These are phyloP conservation scores for Lactarius evosmus DNA, from an alignment of 768 basidiomycete genomes.

Conservation along the genomic window DNA sequence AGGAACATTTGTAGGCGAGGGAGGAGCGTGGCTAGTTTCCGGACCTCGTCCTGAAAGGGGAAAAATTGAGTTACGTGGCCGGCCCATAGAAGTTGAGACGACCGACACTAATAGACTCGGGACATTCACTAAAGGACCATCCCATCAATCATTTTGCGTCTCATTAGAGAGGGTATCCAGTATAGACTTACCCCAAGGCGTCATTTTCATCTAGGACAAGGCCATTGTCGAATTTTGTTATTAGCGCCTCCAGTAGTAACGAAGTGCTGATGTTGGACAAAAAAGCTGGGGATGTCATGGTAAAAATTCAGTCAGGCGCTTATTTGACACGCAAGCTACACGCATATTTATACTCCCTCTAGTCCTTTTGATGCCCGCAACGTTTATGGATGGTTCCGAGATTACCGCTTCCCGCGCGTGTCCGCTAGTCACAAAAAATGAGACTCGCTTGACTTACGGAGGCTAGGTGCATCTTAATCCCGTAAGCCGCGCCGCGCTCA, in stretches of 20 bases:
- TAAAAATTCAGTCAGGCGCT: conserved; percentile 16
- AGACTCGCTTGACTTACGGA: conserved; percentile 22
- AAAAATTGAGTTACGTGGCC: conserved; percentile 1
- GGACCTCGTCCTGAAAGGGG: conserved; percentile 20
- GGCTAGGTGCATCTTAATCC: conserved; percentile 17
- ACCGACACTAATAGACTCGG: conserved; percentile 15
- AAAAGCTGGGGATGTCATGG: conserved; percentile 23
- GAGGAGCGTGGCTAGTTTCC: conserved; percentile 22
- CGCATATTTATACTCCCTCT: conserved; percentile 23
- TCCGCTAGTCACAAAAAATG: conserved; percentile 14
- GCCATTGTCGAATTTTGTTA: conserved; percentile 21
- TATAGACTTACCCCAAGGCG: conserved; percentile 14
- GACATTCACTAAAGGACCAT: neutral
- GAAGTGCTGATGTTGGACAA: conserved; percentile 20
- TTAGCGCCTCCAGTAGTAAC: conserved; percentile 19
- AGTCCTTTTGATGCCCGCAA: conserved; percentile 12
- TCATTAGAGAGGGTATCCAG: neutral
- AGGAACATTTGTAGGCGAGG: conserved; percentile 24
- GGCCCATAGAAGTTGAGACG: neutral
- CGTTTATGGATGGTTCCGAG: conserved; percentile 22
- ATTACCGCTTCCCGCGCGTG: conserved; percentile 25
- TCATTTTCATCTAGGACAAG: conserved; percentile 11
- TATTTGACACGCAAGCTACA: conserved; percentile 17
- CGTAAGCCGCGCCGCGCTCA: conserved; percentile 18
- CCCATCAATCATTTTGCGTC: conserved; percentile 5